These are phyloP conservation scores for Phytophthora ohioensis DNA, from an alignment of 352 stramenopile genomes.

Conservation along the genomic window DNA sequence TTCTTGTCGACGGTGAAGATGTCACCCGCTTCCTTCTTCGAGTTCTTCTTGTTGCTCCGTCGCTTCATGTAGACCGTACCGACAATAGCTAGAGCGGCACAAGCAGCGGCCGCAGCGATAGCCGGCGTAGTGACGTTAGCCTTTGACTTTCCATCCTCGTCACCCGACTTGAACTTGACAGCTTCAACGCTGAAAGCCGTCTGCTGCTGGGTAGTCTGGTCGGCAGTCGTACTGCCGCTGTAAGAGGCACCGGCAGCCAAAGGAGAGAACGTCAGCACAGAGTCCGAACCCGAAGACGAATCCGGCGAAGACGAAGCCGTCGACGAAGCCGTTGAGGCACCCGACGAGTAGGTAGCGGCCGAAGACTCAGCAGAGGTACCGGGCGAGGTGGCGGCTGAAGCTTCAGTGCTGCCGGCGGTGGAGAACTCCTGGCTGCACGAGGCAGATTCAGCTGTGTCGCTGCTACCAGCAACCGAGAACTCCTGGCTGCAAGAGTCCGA, in stretches of 20 bases:
- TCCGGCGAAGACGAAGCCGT: slow-evolving; percentile 19
- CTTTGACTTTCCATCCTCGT: slow-evolving; percentile 3
- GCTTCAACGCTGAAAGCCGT: slow-evolving; percentile 44
- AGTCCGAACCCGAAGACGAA: slow-evolving; percentile 26
- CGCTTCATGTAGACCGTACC: slow-evolving; percentile 74
- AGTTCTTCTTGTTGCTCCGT: slow-evolving; percentile 60
- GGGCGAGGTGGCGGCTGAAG: not conserved
- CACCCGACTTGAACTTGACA: slow-evolving; percentile 51
- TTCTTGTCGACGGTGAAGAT: slow-evolving; percentile 87
- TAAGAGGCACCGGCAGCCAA: slow-evolving; percentile 26
- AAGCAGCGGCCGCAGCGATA: slow-evolving; percentile 42
- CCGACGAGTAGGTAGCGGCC: slow-evolving; percentile 17
- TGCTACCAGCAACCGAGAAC: slow-evolving; percentile 42
- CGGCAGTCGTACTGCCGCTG: slow-evolving; percentile 45
- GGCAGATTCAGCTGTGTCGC: slow-evolving; percentile 14
- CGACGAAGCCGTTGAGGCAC: slow-evolving; percentile 12
- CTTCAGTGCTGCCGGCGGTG: slow-evolving; percentile 16
- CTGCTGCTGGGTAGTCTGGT: slow-evolving; percentile 23
- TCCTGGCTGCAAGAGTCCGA: slow-evolving; percentile 46
- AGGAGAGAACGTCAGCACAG: slow-evolving; percentile 48
- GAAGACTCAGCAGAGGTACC: slow-evolving; percentile 1
- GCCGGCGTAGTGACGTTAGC: slow-evolving; percentile 29
- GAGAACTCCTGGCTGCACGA: slow-evolving; percentile 41
- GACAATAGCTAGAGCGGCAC: slow-evolving; percentile 57
- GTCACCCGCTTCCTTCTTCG: slow-evolving; percentile 45